Conservation (phyloP, 768 basidiomycete species). For the Peribolospora kevripleyi region DNA sequence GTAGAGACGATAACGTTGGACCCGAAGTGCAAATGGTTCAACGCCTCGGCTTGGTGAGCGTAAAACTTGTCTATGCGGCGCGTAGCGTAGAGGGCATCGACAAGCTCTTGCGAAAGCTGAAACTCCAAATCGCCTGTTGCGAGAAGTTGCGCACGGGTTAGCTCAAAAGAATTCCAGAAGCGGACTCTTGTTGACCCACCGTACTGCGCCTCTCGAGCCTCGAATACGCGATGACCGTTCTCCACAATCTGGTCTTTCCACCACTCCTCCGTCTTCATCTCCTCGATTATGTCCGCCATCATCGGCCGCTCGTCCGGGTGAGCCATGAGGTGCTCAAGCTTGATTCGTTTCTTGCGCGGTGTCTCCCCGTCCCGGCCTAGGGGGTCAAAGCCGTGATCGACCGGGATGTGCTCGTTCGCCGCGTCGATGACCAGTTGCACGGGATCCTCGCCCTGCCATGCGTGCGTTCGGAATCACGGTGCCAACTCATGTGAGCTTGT, state of each 20-base stretch:
- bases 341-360: slow-evolving; percentile 7
- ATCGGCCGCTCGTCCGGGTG: slow-evolving; percentile 29
- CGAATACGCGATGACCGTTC: slow-evolving; percentile 26
- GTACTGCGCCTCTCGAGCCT: slow-evolving; percentile 29
- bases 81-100: slow-evolving; percentile 31
- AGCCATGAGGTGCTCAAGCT: slow-evolving; percentile 11
- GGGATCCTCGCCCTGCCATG: slow-evolving; percentile 30
- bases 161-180: neutral
- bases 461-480: too few species aligned
- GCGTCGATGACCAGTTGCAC: slow-evolving; percentile 39
- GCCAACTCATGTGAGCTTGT: too few species aligned
- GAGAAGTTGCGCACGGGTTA: neutral
- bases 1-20: slow-evolving; percentile 63
- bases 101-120: slow-evolving; percentile 35
- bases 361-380: slow-evolving; percentile 2
- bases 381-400: slow-evolving; percentile 25
- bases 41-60: slow-evolving; percentile 43
- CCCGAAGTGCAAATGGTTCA: slow-evolving; percentile 21
- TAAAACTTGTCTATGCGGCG: slow-evolving; percentile 44
- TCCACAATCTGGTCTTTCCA: slow-evolving; percentile 46
- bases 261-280: slow-evolving; percentile 36
- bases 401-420: slow-evolving; percentile 44
- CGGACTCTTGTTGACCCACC: slow-evolving; percentile 23
- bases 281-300: slow-evolving; percentile 34
- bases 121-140: slow-evolving; percentile 28